Evolutionary conservation across 345 rosid genomes (phyloP).

Genomic region (Chamaenerion angustifolium): DNA sequence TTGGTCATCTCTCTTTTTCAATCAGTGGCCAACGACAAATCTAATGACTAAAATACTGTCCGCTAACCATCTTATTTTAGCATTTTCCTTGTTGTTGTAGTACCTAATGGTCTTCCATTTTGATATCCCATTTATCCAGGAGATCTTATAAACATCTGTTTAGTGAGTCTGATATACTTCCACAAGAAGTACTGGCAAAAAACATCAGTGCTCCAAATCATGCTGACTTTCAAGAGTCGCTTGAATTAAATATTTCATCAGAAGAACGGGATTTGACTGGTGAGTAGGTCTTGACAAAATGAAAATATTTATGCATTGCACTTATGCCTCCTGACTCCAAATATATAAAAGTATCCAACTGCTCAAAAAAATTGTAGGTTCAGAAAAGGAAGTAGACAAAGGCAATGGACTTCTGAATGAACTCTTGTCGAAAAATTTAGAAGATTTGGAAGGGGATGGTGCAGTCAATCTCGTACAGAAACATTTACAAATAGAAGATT

Average conservation of each 20-base stretch:
- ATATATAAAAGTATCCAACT: neutral
- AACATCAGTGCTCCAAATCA: conserved; percentile 12
- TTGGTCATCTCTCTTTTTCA: too few relatives aligned
- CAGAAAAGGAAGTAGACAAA: conserved; percentile 19
- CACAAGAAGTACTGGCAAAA: conserved; percentile 25
- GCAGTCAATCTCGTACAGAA: conserved; percentile 39
- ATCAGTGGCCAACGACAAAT: too few relatives aligned
- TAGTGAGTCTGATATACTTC: conserved; percentile 11
- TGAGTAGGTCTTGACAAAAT: conserved; percentile 21
- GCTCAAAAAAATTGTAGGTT: neutral
- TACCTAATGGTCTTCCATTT: conserved; percentile 27
- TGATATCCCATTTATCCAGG: conserved; percentile 2
- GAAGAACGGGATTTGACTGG: conserved; percentile 26
- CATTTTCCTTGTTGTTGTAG: conserved; percentile 12
- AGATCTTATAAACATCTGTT: conserved; percentile 27
- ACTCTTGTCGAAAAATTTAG: conserved; percentile 32
- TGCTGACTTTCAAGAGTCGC: conserved; percentile 18
- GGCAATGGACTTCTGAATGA: conserved; percentile 35
- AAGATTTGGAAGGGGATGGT: conserved; percentile 51
- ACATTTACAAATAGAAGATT: conserved; percentile 45
- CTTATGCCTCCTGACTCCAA: neutral
- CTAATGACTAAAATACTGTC: too few relatives aligned
- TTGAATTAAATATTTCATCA: conserved; percentile 16
- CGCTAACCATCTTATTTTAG: too few relatives aligned
- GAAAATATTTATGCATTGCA: neutral